Base-by-base conservation (phyloP, 1,139 yeast species). In the Hemisphaericaspora xylanilytica region DNA sequence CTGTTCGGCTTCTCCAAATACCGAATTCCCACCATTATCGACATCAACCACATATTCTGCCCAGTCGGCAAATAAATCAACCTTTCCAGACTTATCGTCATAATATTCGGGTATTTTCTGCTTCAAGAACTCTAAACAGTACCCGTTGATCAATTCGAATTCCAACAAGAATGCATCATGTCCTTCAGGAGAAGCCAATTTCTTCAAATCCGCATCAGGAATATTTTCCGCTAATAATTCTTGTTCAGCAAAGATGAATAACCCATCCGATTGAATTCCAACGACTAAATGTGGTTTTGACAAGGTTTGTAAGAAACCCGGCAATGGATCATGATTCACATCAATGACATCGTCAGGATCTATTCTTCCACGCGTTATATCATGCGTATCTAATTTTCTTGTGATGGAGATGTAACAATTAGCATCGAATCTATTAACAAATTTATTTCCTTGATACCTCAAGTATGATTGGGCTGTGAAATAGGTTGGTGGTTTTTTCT, bases 161-260 rank as follows among this genome's bases (percentile, higher is more conserved):
- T 92, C 98, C 37, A 92, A 70, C 46, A 92, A 67, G 56, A 92
- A 92, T 2, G 98, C 98, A 67, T 92, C 98, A 57, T 92, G 98
- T 13, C 98, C 98, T 55, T 92, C 98, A n/a, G 94, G 95, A 1
- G 97, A 88, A 46, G 84, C 80, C 37, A 92, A 81, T 51, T 79
- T 79, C 48, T 81, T 80, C 47, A 92, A 68, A 5, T 52, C 60
- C 2, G 95, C 74, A 49, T 84, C 73, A 5, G 94, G 94, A 42
- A 92, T 76, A 56, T 81, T 68, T 33, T 78, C 75, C 1, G 95
- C 95, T 39, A 92, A 70, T 40, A 82, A 75, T 51, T 86, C 88
- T 61, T 92, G 98, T 61, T 92, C 98, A 14, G 89, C 78, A 51
- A 85, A 82, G 0, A 98, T 90, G 65, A 92, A 92, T 15, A 92